Conservation (phyloP, 345 rosid species). For the Dipteronia sinensis region DNA sequence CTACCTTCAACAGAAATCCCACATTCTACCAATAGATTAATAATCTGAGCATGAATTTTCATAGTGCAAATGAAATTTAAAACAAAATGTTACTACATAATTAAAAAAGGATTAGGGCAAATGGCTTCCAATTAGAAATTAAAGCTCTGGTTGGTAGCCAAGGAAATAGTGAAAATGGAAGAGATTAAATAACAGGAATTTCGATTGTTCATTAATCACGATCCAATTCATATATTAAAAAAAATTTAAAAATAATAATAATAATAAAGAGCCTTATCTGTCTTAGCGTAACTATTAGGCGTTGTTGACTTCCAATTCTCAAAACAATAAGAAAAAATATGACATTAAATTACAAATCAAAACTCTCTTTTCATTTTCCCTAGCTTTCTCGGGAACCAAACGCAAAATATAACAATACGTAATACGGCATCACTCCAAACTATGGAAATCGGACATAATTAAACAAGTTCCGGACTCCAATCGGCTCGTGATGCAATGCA, state of each 20-base stretch:
- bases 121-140: not conserved
- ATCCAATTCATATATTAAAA: not conserved
- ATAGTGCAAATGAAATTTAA: not conserved
- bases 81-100: not conserved
- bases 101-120: not conserved
- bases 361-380: not conserved
- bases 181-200: not conserved
- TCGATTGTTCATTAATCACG: not conserved
- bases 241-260: not conserved
- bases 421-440: not conserved
- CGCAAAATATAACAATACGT: not conserved
- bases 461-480: not conserved
- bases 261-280: not conserved
- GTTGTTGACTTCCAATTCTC: not conserved
- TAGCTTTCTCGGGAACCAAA: conserved; percentile 15
- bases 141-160: too few relatives aligned
- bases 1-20: conserved; percentile 31
- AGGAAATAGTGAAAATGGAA: not conserved
- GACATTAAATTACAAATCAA: not conserved
- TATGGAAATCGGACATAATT: not conserved
- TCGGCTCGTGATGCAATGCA: conserved; percentile 14
- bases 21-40: conserved; percentile 18
- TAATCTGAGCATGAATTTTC: not conserved
- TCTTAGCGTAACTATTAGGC: not conserved
- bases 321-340: not conserved